Evolutionary conservation across 1,139 yeast genomes (phyloP), one percentile per base, ranked within the genome.

Genomic region (Suhomyces yuchorum): DNA sequence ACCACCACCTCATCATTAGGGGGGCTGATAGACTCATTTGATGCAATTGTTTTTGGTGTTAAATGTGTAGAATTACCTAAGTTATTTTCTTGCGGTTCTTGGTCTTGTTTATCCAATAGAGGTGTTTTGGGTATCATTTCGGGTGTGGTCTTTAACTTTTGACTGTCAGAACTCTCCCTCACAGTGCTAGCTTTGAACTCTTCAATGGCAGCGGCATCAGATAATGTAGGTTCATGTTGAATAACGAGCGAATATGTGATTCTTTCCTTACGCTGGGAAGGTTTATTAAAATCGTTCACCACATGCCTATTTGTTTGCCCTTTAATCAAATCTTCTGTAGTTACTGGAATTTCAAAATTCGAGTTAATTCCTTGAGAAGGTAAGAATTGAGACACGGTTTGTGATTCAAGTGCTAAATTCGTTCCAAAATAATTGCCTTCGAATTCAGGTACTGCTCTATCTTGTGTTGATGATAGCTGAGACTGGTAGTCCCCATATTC

Each of bases 361-460:
- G 26, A 6, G 8, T 22, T 14, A 3, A 23, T 3, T 23, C 2
- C 20, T 9, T 37, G 39, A n/a, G 39, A 37, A 4, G 15, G 17
- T 2, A 12, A n/a, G 20, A 22, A 37, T 15, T 37, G 26, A 5
- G 39, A 37, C 5, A 37, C 39, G 18, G 8, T 17, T 15, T 39
- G 35, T 5, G 35, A 19, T 11, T 39, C 42, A 15, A 39, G n/a
- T 8, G 32, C 35, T 22, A 12, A 4, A 20, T 39, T 20, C 17
- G 11, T 11, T n/a, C 36, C 36, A 20, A 30, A 19, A 6, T 30
- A 24, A 8, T 19, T 14, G 14, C 24, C 30, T 5, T 32, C 30
- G 3, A 41, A 24, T 34, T 41, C 43, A 5, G 43, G 39, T 3
- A 41, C 43, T 3, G 43, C 43, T n/a, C 43, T 20, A 22, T 42